phyloP scores from a whole-genome alignment of 2,329 filamentous ascomycete species.

The Periconia macrospinosa region DNA sequence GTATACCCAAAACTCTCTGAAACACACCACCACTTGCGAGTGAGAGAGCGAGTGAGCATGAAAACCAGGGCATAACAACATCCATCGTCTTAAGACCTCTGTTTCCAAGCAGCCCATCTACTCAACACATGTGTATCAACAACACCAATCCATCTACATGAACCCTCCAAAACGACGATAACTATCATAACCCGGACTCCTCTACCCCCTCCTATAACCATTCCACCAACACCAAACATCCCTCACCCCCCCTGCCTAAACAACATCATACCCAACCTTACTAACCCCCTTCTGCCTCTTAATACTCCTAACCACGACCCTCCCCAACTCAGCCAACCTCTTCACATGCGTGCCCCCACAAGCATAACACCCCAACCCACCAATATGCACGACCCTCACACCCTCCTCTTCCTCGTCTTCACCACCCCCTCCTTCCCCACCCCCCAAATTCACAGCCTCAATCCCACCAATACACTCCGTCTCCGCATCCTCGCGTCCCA shows the following conservation, averaged over 20 bases:
- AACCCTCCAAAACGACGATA: no score
- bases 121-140: no score
- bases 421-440: slow-evolving; percentile 24
- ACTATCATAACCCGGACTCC: no score
- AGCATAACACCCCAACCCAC: slow-evolving; percentile 69
- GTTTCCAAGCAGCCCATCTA: no score
- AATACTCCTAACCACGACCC: slow-evolving; percentile 68
- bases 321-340: slow-evolving; percentile 60
- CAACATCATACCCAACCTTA: slow-evolving; percentile 54
- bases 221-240: background rate
- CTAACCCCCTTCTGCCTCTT: slow-evolving; percentile 65
- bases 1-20: background rate
- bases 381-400: slow-evolving; percentile 68
- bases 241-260: slow-evolving; percentile 9
- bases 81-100: no score
- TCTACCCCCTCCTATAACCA: background rate
- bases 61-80: no score
- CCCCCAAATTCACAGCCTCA: slow-evolving; percentile 42
- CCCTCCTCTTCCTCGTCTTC: slow-evolving; percentile 10
- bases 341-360: slow-evolving; percentile 76
- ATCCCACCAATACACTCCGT: slow-evolving; percentile 50
- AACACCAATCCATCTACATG: no score
- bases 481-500: slow-evolving; percentile 65
- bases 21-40: no score
- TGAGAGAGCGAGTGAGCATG: no score